These are phyloP conservation scores for Aspergillus ochraceoroseus DNA, from an alignment of 2,329 filamentous ascomycete species.

Conservation along the genomic window DNA sequence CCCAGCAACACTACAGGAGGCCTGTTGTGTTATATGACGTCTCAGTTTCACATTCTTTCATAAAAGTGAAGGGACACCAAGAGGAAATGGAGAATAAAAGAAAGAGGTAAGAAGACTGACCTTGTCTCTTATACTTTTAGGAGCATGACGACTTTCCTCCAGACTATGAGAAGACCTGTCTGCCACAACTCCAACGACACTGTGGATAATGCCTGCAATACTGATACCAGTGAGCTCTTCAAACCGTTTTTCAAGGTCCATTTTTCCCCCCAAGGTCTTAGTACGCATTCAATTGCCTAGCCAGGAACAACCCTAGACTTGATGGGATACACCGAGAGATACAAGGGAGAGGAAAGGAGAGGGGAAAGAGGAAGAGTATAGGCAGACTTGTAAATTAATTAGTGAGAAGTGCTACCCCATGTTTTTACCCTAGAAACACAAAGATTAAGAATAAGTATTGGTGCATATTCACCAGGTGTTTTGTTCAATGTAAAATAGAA, in stretches of 20 bases:
- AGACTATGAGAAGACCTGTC: slow-evolving; percentile 11
- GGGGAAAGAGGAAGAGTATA: not conserved
- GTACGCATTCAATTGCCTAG: no score
- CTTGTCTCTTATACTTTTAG: slow-evolving; percentile 47
- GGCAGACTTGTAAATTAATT: no score
- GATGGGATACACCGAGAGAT: not conserved
- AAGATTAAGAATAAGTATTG: no score
- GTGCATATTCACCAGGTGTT: no score
- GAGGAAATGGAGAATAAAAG: not conserved
- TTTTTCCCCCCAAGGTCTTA: not conserved
- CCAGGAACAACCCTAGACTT: no score
- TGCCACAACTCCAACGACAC: slow-evolving; percentile 16
- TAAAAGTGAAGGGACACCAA: not conserved
- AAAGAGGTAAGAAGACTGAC: slow-evolving; percentile 35
- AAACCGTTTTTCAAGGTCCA: slow-evolving; percentile 11
- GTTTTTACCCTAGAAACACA: not conserved
- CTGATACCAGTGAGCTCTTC: slow-evolving; percentile 7
- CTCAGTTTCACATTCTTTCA: slow-evolving; percentile 6
- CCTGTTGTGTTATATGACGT: slow-evolving; percentile 2
- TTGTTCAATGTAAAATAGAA: no score
- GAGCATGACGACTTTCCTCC: slow-evolving; percentile 24
- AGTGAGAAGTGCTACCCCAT: no score
- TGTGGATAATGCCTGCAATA: slow-evolving; percentile 14
- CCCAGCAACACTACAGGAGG: not conserved
- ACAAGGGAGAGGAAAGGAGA: not conserved